These are phyloP conservation scores for Drosera spatulata DNA, from an alignment of 179 eudicot species.

Conservation along the genomic window DNA sequence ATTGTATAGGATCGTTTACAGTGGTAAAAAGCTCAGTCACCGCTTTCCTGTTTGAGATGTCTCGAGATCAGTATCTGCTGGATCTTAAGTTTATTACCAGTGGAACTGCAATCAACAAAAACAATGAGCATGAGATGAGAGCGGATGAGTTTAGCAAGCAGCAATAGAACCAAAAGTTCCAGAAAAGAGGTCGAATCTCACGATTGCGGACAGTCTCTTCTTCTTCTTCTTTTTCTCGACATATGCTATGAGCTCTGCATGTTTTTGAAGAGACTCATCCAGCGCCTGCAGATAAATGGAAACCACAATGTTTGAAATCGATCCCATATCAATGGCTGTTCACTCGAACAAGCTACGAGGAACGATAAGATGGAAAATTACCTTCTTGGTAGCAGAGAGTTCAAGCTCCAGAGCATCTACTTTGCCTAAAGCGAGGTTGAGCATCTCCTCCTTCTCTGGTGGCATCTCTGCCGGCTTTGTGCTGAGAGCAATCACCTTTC, in stretches of 20 bases:
- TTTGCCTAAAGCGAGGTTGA: constrained; percentile 55
- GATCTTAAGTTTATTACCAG: neutral
- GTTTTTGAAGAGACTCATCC: constrained; percentile 47
- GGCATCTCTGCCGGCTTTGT: constrained; percentile 51
- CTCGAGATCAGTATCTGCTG: too few species aligned
- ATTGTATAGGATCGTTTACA: too few species aligned
- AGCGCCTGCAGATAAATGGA: constrained; percentile 51
- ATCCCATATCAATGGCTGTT: too few species aligned
- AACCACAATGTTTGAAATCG: neutral
- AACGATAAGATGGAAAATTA: constrained; percentile 4
- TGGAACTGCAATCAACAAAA: constrained; percentile 8
- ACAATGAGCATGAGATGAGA: constrained; percentile 7
- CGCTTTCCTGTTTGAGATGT: too few species aligned
- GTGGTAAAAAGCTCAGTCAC: too few species aligned
- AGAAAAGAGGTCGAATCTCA: too few species aligned
- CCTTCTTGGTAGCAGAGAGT: constrained; percentile 72
- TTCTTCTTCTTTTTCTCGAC: constrained; percentile 85
- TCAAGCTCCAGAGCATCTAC: constrained; percentile 61
- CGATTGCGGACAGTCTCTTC: constrained; percentile 38
- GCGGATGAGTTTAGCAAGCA: neutral
- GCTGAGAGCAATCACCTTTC: constrained; percentile 37
- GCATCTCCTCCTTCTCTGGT: constrained; percentile 76
- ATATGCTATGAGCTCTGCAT: constrained; percentile 58
- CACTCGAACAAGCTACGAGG: neutral
- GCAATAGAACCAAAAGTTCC: constrained; percentile 3